These are phyloP conservation scores for Buxus sempervirens DNA, from an alignment of 164 flowering plant genomes.

Conservation along the genomic window DNA sequence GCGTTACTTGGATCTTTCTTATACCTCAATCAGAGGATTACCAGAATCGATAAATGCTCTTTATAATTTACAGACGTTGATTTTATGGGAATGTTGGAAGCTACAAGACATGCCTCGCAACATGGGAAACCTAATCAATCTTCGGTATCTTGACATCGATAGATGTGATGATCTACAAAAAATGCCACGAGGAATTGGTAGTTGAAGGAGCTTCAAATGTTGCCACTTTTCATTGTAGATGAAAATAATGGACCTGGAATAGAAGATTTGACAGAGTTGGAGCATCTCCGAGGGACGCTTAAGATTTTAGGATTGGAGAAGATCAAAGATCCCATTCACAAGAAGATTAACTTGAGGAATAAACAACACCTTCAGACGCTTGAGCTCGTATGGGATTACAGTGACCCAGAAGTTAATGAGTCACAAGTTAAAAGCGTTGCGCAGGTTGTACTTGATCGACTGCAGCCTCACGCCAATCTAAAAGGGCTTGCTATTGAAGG, in stretches of 20 bases:
- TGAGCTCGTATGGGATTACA: slow-evolving; percentile 17
- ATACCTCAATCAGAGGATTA: neutral
- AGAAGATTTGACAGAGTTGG: slow-evolving; percentile 19
- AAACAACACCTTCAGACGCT: slow-evolving; percentile 18
- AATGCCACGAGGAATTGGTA: neutral
- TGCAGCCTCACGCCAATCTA: neutral
- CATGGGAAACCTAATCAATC: neutral
- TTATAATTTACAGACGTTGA: neutral
- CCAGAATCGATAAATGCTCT: neutral
- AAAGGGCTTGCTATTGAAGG: neutral
- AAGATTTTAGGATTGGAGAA: slow-evolving; percentile 20
- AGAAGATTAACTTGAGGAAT: slow-evolving; percentile 1
- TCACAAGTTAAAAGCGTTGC: neutral
- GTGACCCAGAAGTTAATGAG: neutral
- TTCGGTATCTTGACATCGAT: neutral
- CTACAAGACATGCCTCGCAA: neutral
- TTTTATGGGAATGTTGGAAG: neutral
- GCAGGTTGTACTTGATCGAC: neutral
- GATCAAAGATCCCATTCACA: slow-evolving; percentile 7
- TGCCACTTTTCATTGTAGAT: neutral
- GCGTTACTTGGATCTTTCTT: neutral
- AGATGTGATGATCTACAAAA: neutral
- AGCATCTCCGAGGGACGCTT: slow-evolving; percentile 15
- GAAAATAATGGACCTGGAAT: slow-evolving; percentile 11
- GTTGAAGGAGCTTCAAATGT: neutral